These are phyloP conservation scores for Monascus ruber DNA, from an alignment of 2,329 filamentous ascomycete genomes.

Conservation along the genomic window DNA sequence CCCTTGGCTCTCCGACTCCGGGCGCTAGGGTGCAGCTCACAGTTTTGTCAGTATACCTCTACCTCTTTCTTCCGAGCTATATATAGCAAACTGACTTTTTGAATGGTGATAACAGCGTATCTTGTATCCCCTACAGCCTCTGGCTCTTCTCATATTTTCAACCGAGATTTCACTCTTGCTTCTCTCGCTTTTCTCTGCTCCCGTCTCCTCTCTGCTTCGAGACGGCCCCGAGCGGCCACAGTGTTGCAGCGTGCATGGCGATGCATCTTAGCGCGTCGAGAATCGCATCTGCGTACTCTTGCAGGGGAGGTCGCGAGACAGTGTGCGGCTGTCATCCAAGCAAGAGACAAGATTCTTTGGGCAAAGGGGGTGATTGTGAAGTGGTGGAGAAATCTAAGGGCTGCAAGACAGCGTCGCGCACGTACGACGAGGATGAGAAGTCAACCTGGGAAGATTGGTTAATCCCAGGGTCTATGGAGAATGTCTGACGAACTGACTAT, in stretches of 20 bases:
- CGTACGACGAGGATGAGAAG: neutral
- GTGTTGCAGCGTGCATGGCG: constrained; percentile 45
- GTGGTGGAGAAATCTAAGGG: constrained; percentile 21
- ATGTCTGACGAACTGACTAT: no score
- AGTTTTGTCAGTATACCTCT: constrained; percentile 26
- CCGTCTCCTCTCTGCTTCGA: constrained; percentile 42
- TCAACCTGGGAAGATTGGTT: constrained; percentile 1
- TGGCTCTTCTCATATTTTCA: constrained; percentile 34
- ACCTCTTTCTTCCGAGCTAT: neutral
- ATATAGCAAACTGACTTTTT: neutral
- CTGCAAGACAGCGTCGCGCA: constrained; percentile 4
- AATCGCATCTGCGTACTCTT: constrained; percentile 9
- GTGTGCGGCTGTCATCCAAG: constrained; percentile 37
- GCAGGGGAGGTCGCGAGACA: constrained; percentile 20
- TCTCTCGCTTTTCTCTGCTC: constrained; percentile 50
- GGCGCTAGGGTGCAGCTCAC: constrained; percentile 30
- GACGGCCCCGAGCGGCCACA: constrained; percentile 39
- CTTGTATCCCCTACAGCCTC: constrained; percentile 27
- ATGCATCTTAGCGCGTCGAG: constrained; percentile 9
- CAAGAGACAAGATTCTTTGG: constrained; percentile 32
- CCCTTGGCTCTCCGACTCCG: constrained; percentile 24
- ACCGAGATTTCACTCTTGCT: constrained; percentile 44
- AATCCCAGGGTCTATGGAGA: neutral
- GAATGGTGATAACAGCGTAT: constrained; percentile 27
- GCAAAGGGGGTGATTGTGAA: constrained; percentile 21